Evolutionary conservation across 345 rosid genomes (phyloP).

Genomic region (Jatropha curcas): DNA sequence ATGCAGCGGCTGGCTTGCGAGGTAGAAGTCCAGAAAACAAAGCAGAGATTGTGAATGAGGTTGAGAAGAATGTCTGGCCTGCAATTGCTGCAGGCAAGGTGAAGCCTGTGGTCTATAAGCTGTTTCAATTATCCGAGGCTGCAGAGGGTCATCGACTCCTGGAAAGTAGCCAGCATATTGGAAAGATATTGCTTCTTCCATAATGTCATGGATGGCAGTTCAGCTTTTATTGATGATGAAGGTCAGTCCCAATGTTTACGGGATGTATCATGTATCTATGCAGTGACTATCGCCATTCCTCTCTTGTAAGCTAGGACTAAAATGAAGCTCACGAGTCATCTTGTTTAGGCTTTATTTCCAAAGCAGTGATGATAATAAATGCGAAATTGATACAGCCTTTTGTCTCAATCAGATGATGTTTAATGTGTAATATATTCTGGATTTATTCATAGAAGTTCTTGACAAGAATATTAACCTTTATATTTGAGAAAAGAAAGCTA

Average conservation of each 20-base stretch:
- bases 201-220: conserved; percentile 20
- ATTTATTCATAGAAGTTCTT: too few relatives aligned
- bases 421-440: too few relatives aligned
- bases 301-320: conserved; percentile 1
- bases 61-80: conserved; percentile 83
- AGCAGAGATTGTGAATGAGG: conserved; percentile 67
- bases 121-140: conserved; percentile 54
- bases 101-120: conserved; percentile 63
- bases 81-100: conserved; percentile 68
- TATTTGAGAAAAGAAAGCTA: too few relatives aligned
- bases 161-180: conserved; percentile 77
- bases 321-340: neutral
- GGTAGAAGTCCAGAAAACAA: conserved; percentile 67
- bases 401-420: too few relatives aligned
- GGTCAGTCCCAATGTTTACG: neutral
- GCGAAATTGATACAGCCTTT: neutral
- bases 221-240: neutral
- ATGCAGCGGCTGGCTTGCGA: conserved; percentile 76
- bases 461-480: too few relatives aligned
- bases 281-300: neutral
- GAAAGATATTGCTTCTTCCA: conserved; percentile 72
- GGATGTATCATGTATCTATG: neutral
- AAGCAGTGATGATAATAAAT: neutral
- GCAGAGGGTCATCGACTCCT: conserved; percentile 72
- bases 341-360: neutral